phyloP scores from a whole-genome alignment of 2,329 filamentous ascomycete species.

The Clonostachys rosea region DNA sequence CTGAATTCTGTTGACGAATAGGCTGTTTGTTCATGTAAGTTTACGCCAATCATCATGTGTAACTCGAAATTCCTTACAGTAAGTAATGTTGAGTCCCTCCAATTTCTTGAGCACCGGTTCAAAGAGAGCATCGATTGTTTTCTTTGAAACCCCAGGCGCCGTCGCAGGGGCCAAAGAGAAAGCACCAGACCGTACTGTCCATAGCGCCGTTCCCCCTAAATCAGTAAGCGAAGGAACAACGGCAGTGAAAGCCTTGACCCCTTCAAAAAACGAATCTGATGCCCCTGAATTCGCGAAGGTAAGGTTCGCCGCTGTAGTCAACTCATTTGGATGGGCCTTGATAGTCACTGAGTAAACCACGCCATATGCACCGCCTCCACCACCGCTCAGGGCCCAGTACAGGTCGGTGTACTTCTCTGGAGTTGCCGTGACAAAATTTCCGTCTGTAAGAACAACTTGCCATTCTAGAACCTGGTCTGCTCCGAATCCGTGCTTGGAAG shows the following conservation, averaged over 20 bases:
- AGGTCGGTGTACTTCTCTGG: slow-evolving; percentile 39
- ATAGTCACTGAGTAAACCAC: slow-evolving; percentile 44
- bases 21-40: too few species aligned
- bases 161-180: too few species aligned
- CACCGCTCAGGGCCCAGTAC: slow-evolving; percentile 50
- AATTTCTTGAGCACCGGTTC: too few species aligned
- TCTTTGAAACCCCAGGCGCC: background rate
- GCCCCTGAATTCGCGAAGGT: slow-evolving; percentile 27
- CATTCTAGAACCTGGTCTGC: slow-evolving; percentile 47
- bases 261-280: slow-evolving; percentile 18
- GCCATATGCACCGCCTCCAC: slow-evolving; percentile 47
- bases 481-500: slow-evolving; percentile 39
- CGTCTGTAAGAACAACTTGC: slow-evolving; percentile 41
- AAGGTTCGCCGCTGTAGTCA: slow-evolving; percentile 8
- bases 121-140: too few species aligned
- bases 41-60: too few species aligned
- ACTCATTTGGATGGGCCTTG: slow-evolving; percentile 25
- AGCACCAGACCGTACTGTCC: background rate
- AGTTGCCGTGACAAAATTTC: slow-evolving; percentile 31
- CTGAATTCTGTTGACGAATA: too few species aligned
- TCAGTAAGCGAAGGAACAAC: too few species aligned
- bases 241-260: too few species aligned
- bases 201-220: too few species aligned
- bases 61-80: too few species aligned
- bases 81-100: too few species aligned